Conservation (phyloP, 306 rosid genomes). For the Calophaca sinica region DNA sequence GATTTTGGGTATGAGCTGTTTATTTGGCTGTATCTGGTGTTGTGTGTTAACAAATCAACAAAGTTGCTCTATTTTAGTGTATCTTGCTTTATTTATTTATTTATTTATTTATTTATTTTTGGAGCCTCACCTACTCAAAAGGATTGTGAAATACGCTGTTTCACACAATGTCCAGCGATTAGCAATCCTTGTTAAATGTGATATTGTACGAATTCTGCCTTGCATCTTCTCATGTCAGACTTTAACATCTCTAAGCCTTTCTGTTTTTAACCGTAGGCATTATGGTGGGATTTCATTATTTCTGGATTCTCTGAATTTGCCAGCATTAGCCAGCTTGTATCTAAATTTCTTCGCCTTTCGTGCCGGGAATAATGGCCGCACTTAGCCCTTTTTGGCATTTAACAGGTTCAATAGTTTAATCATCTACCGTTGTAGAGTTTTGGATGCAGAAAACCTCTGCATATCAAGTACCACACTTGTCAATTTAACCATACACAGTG, state of each 20-base stretch:
- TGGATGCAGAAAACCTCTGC: neutral
- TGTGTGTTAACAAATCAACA: too few relatives aligned
- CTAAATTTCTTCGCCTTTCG: neutral
- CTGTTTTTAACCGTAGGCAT: too few relatives aligned
- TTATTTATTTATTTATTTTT: too few relatives aligned
- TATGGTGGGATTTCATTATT: neutral
- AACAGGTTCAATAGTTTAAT: neutral
- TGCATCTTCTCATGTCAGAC: too few relatives aligned
- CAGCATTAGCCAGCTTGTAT: neutral
- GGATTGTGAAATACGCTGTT: neutral
- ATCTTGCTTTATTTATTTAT: too few relatives aligned
- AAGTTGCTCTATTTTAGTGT: too few relatives aligned
- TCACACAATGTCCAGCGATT: conserved; percentile 8
- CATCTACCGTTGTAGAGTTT: neutral
- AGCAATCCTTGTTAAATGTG: neutral
- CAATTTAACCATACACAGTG: neutral
- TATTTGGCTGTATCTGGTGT: too few relatives aligned
- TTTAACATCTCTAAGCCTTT: too few relatives aligned
- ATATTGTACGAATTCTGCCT: neutral
- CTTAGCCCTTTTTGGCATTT: neutral
- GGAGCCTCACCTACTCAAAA: conserved; percentile 10
- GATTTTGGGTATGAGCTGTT: too few relatives aligned
- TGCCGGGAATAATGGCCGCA: neutral
- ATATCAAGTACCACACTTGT: neutral
- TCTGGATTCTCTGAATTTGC: neutral